Evolutionary conservation across 176 grass and related monocot species (phyloP).

Genomic region (Juncus effusus): DNA sequence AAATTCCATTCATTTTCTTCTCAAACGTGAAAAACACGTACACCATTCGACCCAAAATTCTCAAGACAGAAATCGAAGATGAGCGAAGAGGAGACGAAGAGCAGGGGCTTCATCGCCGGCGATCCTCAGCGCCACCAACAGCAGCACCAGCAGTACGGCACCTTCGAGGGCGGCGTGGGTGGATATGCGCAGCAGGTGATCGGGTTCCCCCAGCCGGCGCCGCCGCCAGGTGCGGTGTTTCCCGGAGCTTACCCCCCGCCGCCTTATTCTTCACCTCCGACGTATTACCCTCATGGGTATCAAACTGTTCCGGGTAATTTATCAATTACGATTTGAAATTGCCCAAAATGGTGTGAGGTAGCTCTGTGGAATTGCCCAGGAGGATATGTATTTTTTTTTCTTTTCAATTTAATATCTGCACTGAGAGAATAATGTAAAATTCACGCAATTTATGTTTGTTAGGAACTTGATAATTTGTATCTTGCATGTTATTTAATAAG

Average conservation of each 20-base stretch:
- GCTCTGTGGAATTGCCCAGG: not conserved
- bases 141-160: conserved; percentile 49
- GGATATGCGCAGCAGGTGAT: conserved; percentile 55
- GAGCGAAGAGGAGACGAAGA: conserved; percentile 19
- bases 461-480: too few species aligned
- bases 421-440: not conserved
- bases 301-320: conserved; percentile 59
- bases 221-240: conserved; percentile 32
- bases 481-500: too few species aligned
- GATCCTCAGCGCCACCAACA: conserved; percentile 16
- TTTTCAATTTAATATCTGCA: not conserved
- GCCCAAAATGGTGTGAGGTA: not conserved
- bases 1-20: not conserved
- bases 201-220: conserved; percentile 63
- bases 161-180: conserved; percentile 39
- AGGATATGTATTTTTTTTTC: not conserved
- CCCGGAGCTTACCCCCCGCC: conserved; percentile 39
- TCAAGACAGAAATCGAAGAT: conserved; percentile 5
- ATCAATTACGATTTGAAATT: not conserved
- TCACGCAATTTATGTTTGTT: too few species aligned
- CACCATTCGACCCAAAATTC: not conserved
- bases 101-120: conserved; percentile 10
- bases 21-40: not conserved
- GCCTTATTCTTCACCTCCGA: conserved; percentile 40
- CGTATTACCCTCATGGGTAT: conserved; percentile 68